Evolutionary conservation across 257 asterid species (phyloP), one percentile per base, ranked within the genome.

Genomic region (Vinca minor): DNA sequence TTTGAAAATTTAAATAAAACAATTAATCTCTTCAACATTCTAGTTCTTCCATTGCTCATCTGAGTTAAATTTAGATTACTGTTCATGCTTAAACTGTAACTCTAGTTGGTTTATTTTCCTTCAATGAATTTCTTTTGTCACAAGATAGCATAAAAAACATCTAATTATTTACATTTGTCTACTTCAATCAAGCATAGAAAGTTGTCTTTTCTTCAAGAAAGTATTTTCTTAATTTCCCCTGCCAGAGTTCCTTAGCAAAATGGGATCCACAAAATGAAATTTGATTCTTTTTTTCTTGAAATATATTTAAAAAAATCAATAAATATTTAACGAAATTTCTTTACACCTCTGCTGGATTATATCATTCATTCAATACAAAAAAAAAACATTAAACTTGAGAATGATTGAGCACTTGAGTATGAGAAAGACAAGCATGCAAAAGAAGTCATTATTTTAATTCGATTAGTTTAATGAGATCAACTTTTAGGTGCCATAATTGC

Each of bases 401-500:
- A 55, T 55, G 39, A 55, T 55, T 55, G 60, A 54, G 60, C 59
- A 53, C 35, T 53, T 54, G 25, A 55, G 12, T 17, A 29, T 15
- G 39, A 54, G 23, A 31, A 55, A 31, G 61, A 15, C 61, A 29
- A 28, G 17, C 61, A 55, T 8, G 23, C 21, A 31, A 31, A 56
- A 31, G 62, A 29, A 56, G 15, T 21, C 34, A 38, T 41, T 60
- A 60, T 21, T 60, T 36, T 60, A 60, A 38, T 60, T 21, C 20
- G 35, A 41, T 54, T 53, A 41, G 63, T 64, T 58, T 58, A 59
- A 49, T 39, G 8, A 32, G 1, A 3, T 28, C 73, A 71, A 73
- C 95, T 86, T 86, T 86, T 84, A 73, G 87, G 77, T 64, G 72
- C 79, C 74, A 88, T 88, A 77, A 88, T 86, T 79, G 87, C 90